Base-by-base conservation (phyloP, 305 asterid genomes). In the Fraxinus velutina region DNA sequence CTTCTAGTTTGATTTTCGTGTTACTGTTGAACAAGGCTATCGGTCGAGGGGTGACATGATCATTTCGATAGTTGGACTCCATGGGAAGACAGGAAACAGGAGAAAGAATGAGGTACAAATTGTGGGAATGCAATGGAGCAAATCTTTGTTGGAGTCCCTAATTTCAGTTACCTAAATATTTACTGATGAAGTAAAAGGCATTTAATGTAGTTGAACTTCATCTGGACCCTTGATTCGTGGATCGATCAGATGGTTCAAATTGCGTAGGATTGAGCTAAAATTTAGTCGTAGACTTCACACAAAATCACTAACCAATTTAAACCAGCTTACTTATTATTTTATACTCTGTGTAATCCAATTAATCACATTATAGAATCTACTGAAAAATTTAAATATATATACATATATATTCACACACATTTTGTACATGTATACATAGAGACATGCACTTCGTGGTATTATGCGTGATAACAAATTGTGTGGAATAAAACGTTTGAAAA, bases 41-140 rank as follows among this genome's bases (percentile, higher is more conserved):
- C 24, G 90, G 83, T 17, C 44, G 62, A 71, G 83, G 78, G 76
- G 79, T 86, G 82, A 88, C 33, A 70, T 78, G 83, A 78, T 78
- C 88, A 36, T 75, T 77, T 10, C 74, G 52, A 22, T n/a, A 72
- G 78, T 57, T 86, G 36, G 85, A 83, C 85, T 91, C 97, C 98
- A 92, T 91, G 55, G 84, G 83, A 87, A 86, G 68, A 62, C 10
- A 77, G 36, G 79, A 81, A 81, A 73, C 79, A 79, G 52, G 78
- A 32, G 84, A 84, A 42, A 55, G 80, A 83, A n/a, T 37, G 78
- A 64, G 64, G 80, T 27, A 37, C 39, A 30, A 70, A 30, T 30
- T 70, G 42, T 70, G 9, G 42, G 75, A 70, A 66, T 66, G 73
- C 34, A 24, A 24, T 24, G n/a, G 78, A 70, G 84, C 76, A 83